Conservation (phyloP, 2,329 filamentous ascomycete species). For the Rutstroemia sydowiana region DNA sequence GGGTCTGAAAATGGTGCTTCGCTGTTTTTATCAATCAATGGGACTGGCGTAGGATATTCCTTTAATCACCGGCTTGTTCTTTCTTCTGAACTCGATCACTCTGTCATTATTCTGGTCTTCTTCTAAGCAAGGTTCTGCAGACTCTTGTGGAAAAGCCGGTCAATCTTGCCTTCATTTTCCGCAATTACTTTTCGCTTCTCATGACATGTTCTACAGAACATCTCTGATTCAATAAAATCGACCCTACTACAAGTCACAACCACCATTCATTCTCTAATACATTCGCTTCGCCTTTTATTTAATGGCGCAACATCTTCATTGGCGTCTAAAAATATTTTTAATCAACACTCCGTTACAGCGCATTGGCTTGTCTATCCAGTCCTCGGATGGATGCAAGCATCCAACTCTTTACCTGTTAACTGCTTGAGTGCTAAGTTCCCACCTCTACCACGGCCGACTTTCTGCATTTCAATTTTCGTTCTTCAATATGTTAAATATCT, state of each 20-base stretch:
- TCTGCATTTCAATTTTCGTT: too few relatives aligned
- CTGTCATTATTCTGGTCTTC: background rate
- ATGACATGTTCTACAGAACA: background rate
- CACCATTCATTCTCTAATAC: background rate
- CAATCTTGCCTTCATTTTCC: background rate
- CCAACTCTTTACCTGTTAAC: too few relatives aligned
- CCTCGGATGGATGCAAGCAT: too few relatives aligned
- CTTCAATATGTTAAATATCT: too few relatives aligned
- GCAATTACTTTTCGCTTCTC: background rate
- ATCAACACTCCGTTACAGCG: too few relatives aligned
- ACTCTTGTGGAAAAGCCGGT: conserved; percentile 7
- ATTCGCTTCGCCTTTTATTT: background rate
- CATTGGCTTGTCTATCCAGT: too few relatives aligned
- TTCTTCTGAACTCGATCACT: background rate
- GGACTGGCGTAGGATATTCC: conserved; percentile 3
- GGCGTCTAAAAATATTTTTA: too few relatives aligned
- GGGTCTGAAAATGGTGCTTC: background rate
- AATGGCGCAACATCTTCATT: too few relatives aligned
- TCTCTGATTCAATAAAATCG: background rate
- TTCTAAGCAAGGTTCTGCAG: background rate
- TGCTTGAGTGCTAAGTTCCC: too few relatives aligned
- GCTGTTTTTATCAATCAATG: background rate
- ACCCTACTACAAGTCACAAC: background rate
- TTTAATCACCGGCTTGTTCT: background rate
- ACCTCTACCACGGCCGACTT: too few relatives aligned